A percentile compares a stretch with the other conserved stretches of the same genome.
Evolutionary conservation across 805 yeast genomes (phyloP).

Genomic region (Zygoascus flipseniorum): DNA sequence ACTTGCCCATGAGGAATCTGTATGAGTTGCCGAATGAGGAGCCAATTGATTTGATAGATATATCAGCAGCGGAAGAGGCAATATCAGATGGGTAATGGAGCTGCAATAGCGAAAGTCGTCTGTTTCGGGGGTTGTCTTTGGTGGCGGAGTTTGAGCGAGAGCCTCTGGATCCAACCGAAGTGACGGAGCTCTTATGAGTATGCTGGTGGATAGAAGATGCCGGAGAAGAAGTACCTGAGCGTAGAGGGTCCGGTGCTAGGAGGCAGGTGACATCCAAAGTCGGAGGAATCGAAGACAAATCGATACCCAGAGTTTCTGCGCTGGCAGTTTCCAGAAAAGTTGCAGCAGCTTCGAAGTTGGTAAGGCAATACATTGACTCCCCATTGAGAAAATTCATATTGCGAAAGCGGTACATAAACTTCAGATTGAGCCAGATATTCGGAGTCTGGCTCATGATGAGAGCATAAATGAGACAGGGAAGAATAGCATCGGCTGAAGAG

Average conservation of each 20-base stretch:
- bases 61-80: constrained; percentile 22
- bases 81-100: constrained; percentile 17
- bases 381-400: constrained; percentile 28
- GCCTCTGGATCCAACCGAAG: constrained; percentile 8
- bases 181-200: constrained; percentile 1
- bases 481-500: constrained; percentile 31
- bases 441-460: constrained; percentile 26
- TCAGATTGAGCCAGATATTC: constrained; percentile 29
- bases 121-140: constrained; percentile 8
- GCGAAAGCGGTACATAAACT: constrained; percentile 33
- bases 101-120: constrained; percentile 13
- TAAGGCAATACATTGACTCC: constrained; percentile 33
- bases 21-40: constrained; percentile 29
- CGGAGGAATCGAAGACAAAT: constrained; percentile 11
- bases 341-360: constrained; percentile 37
- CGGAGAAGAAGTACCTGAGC: constrained; percentile 1
- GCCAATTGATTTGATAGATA: constrained; percentile 24
- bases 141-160: constrained; percentile 15
- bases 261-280: constrained; percentile 14
- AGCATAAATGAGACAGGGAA: constrained; percentile 32
- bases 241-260: constrained; percentile 4
- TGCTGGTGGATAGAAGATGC: constrained; percentile 5
- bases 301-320: constrained; percentile 25
- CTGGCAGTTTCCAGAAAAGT: constrained; percentile 30
- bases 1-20: constrained; percentile 23